Base-by-base conservation (phyloP, 2,329 filamentous ascomycete species). In the Hymenoscyphus linearis region DNA sequence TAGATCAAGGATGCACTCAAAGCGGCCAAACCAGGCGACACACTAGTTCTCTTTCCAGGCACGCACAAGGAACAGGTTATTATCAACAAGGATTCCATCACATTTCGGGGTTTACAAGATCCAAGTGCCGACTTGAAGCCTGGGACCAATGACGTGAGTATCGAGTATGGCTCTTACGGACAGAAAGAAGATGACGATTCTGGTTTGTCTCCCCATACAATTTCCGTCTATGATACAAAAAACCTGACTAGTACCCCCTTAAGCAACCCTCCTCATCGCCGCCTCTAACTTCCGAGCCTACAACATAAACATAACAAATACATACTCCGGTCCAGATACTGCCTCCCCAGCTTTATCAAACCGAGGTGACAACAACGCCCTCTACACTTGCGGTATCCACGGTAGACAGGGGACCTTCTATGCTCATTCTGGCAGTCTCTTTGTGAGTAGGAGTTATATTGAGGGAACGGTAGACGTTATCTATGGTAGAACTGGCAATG, bases 381-480 rank as follows among this genome's bases (percentile, higher is more conserved):
- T 82, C 72, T 85, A 85, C 65, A 81, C 73, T 25, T 80, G 79
- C 61, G 73, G 77, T 57, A 76, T 85, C 65, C 75, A 75, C 26
- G 81, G 82, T 13, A 80, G 75, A 65, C 82, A 86, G 69, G 83
- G 85, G 67, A 83, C 82, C 1, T 62, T 81, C 44, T 74, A 80
- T 16, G 67, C 72, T 52, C 73, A 82, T 65, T 74, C 73, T 54
- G 84, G 83, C 64, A 74, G 76, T 62, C 77, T 84, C 66, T 70
- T 85, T 52, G 85, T 83, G 66, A 79, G 79, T 26, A 78, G 79
- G 62, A 78, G 77, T 62, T 78, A 80, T 59, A 83, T 85, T 64
- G 78, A 80, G 47, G 82, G 82, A 26, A 79, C 79, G 2, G 81
- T 81, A 34, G 83, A 85, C 67, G 84, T 84, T 67, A 80, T 83